A percentile compares a stretch with the other conserved stretches of the same genome.
Conservation (phyloP, 2,329 filamentous ascomycete species). For the Beauveria sp. region DNA sequence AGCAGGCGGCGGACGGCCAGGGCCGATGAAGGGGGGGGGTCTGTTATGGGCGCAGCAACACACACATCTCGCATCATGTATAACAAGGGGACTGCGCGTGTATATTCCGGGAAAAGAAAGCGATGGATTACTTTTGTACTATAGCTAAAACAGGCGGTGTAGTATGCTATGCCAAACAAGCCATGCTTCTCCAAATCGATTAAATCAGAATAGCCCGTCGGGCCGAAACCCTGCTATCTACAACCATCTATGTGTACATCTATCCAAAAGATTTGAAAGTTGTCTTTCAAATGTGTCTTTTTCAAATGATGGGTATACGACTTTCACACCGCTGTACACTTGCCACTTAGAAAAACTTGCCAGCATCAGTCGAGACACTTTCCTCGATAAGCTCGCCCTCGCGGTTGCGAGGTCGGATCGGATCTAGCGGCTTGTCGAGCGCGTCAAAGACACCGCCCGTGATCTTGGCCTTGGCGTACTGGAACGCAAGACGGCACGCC, state of each 20-base stretch:
- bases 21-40: neutral
- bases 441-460: conserved; percentile 59
- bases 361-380: conserved; percentile 28
- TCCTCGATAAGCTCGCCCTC: conserved; percentile 23
- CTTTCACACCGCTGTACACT: neutral
- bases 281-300: neutral
- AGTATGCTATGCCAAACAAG: neutral
- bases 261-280: neutral
- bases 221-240: conserved; percentile 3
- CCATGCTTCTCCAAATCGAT: conserved; percentile 18
- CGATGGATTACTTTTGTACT: conserved; percentile 21
- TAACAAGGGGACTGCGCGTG: conserved; percentile 5
- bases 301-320: neutral
- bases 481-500: conserved; percentile 48
- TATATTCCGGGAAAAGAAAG: conserved; percentile 16
- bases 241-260: neutral
- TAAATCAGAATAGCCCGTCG: neutral
- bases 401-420: conserved; percentile 19
- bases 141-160: conserved; percentile 14
- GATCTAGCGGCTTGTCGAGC: conserved; percentile 46
- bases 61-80: neutral
- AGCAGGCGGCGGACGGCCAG: neutral
- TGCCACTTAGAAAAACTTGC: conserved; percentile 46
- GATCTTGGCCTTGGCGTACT: conserved; percentile 49
- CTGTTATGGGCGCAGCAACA: neutral